phyloP scores from a whole-genome alignment of 2,329 filamentous ascomycete species.

The Lachnellula cervina region DNA sequence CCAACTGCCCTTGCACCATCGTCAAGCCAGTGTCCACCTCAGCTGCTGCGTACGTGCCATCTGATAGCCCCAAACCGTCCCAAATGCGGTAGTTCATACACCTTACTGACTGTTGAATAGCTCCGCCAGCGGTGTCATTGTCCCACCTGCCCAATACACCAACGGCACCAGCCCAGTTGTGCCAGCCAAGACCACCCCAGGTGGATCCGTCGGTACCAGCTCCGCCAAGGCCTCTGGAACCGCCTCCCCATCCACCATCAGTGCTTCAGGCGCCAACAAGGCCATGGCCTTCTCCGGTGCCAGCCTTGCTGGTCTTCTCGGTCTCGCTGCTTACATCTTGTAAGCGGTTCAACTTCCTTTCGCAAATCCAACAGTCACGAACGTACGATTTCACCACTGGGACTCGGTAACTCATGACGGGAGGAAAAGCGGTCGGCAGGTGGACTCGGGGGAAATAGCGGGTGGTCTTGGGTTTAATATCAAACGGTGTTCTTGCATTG shows the following conservation, averaged over 20 bases:
- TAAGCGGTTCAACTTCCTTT: conserved; percentile 32
- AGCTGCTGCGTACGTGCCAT: conserved; percentile 38
- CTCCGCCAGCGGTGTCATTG: too few relatives aligned
- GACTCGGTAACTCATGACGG: conserved; percentile 37
- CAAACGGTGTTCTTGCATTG: conserved; percentile 35
- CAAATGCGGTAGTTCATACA: conserved; percentile 11
- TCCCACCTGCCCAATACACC: conserved; percentile 19
- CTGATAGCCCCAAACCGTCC: conserved; percentile 40
- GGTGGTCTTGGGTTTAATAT: conserved; percentile 29
- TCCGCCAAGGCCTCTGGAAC: conserved; percentile 24
- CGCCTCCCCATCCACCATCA: conserved; percentile 34
- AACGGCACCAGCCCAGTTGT: conserved; percentile 21
- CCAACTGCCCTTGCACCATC: conserved; percentile 29
- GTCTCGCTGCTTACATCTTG: conserved; percentile 46
- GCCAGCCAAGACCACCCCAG: conserved; percentile 19
- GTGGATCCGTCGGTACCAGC: conserved; percentile 21
- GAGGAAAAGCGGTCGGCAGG: conserved; percentile 35
- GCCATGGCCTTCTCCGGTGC: conserved; percentile 52
- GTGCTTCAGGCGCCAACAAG: conserved; percentile 54
- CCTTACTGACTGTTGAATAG: too few relatives aligned
- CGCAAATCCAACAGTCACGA: conserved; percentile 48
- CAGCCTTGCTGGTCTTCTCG: conserved; percentile 56
- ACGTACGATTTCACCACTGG: conserved; percentile 33
- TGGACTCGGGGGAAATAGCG: conserved; percentile 21
- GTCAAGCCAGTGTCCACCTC: conserved; percentile 28